These are phyloP conservation scores for Starmerella roubikii DNA, from an alignment of 805 yeast genomes.

Conservation along the genomic window DNA sequence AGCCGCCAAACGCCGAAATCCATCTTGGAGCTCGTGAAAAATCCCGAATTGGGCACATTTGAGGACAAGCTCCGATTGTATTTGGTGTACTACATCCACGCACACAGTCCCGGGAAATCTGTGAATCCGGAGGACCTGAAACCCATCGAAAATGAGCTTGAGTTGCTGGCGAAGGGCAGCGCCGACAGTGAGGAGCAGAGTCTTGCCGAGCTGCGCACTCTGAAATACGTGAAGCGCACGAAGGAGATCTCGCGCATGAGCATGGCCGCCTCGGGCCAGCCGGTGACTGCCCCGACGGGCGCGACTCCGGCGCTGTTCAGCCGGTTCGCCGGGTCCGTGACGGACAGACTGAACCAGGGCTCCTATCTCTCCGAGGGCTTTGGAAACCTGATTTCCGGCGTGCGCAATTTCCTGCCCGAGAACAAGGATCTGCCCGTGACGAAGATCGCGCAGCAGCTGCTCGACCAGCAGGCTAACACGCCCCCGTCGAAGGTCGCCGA, in stretches of 20 bases:
- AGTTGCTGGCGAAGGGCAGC: neutral
- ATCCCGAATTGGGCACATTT: slow-evolving; percentile 42
- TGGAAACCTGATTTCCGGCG: slow-evolving; percentile 75
- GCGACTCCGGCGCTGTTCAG: slow-evolving; percentile 27
- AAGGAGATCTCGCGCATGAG: slow-evolving; percentile 56
- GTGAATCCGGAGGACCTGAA: slow-evolving; percentile 38
- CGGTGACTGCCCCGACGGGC: slow-evolving; percentile 20
- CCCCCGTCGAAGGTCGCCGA: slow-evolving; percentile 31
- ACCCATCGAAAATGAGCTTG: slow-evolving; percentile 52
- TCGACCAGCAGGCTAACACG: slow-evolving; percentile 49
- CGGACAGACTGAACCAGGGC: slow-evolving; percentile 65
- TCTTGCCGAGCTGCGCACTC: slow-evolving; percentile 47
- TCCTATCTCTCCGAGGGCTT: slow-evolving; percentile 85
- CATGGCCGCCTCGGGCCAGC: slow-evolving; percentile 22
- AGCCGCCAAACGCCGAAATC: slow-evolving; percentile 35
- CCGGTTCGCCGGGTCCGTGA: slow-evolving; percentile 54
- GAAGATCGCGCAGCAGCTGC: slow-evolving; percentile 75
- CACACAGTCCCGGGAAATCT: slow-evolving; percentile 24
- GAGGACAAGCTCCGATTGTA: slow-evolving; percentile 79
- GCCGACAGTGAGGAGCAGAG: slow-evolving; percentile 27
- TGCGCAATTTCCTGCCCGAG: slow-evolving; percentile 76
- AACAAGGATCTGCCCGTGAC: slow-evolving; percentile 82
- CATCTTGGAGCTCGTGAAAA: slow-evolving; percentile 40
- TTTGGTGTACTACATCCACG: slow-evolving; percentile 47
- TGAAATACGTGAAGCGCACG: slow-evolving; percentile 62